Evolutionary conservation across 2,329 filamentous ascomycete genomes (phyloP), one percentile per base, ranked within the genome.

Genomic region (Fusarium dlaminii): DNA sequence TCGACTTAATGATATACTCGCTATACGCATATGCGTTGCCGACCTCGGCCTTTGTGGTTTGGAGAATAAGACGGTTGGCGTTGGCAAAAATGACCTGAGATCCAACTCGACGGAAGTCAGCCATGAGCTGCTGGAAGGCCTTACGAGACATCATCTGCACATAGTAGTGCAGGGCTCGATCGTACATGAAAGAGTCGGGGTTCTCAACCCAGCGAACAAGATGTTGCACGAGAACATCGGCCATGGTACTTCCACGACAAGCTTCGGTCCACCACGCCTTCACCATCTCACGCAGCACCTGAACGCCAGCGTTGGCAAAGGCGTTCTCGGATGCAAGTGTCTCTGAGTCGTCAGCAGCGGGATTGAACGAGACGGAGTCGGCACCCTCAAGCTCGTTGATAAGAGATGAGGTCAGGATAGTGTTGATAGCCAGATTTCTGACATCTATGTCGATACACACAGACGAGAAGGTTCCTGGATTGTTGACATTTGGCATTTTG

Each of bases 111-210:
- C 95, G 91, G 85, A 99, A 99, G 80, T 99, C 96, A 0, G 92
- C 93, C 93, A 99, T 98, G 40, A 99, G 89, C 82, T 98, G 96
- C 80, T 98, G 94, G 75, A 99, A 94, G 1, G 97, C 96, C 82
- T 99, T 99, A 75, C 94, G 93, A 39, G 95, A 98, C 93, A 99
- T 97, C 90, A 98, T 96, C 82, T 98, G 96, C 62, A 99, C 95
- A 79, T 99, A 98, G 85, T 98, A 96, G 80, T 98, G 95, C 73
- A 99, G 84, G 11, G 95, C 94, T 9, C 93, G 91, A 83, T 99
- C 97, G 80, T 98, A 99, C 65, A 99, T 91, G 83, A 96, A 98
- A 0, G 95, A 98, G 55, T 94, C 93, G 0, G 96, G 94, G 71
- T 92, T 96, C 81, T 98, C 95, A 5, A 98, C 95, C 97, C 97